Evolutionary conservation across 2,329 filamentous ascomycete species (phyloP), one percentile per base, ranked within the genome.

Genomic region (Penicillium sumatraense): DNA sequence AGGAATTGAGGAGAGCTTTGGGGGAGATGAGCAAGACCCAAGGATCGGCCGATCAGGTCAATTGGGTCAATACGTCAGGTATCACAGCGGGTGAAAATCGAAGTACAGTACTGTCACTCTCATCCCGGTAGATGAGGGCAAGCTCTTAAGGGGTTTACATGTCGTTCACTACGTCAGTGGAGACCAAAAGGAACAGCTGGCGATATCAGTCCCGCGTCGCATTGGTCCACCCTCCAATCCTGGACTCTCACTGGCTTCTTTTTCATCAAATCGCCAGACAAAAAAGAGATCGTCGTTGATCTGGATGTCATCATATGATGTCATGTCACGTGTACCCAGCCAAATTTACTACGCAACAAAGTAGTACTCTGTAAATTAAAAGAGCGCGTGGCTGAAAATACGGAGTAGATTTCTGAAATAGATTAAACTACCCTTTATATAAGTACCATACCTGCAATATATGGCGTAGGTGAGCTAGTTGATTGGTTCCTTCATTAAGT

Each of bases 261-360:
- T 41, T 24, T 23, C n/a, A 26, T 56, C 33, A 36, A 31, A 50
- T 46, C 47, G 42, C 38, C 40, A 48, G 35, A 49, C 53, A 36
- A 29, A 3, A n/a, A n/a, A n/a, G 31, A 31, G 23, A 20, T 21
- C 20, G 24, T 13, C 21, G 38, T 13, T 18, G 18, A 35, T 18
- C 38, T 14, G 10, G 14, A 60, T 56, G 54, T 29, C 57, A 58
- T 60, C 57, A 59, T 61, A 42, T 60, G 62, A 65, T 55, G 60
- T 65, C 62, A 65, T 49, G 35, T 63, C 62, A 63, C 62, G 55
- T 62, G 58, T 10, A 18, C 3, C 16, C 38, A 29, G 16, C 35
- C 29, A 2, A 4, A 5, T 14, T 6, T 5, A 20, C 35, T 27
- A n/a, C n/a, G n/a, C n/a, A n/a, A n/a, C n/a, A n/a, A n/a, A n/a